Conservation (phyloP, 345 rosid species). For the Arabidopsis arenosa region DNA sequence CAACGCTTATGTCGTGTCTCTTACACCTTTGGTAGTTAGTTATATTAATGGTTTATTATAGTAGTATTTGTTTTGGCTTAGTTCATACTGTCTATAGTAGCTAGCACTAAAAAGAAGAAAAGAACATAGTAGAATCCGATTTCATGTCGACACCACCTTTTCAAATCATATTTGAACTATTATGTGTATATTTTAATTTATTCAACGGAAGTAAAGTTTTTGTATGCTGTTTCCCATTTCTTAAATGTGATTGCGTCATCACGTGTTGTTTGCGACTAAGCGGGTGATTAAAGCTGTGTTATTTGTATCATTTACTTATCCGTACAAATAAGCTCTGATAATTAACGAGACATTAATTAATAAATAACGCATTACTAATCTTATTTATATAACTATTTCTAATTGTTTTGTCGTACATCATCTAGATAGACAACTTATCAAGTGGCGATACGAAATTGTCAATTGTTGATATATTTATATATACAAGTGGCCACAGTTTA, state of each 20-base stretch:
- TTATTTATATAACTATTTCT: not conserved
- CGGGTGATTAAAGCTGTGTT: constrained; percentile 13
- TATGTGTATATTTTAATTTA: not conserved
- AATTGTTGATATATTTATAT: not conserved
- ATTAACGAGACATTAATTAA: not conserved
- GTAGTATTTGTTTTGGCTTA: constrained; percentile 9
- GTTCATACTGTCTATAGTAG: constrained; percentile 11
- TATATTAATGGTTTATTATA: not conserved
- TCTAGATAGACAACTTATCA: constrained; percentile 15
- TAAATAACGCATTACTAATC: not conserved
- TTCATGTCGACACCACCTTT: constrained; percentile 33
- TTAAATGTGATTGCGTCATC: constrained; percentile 23
- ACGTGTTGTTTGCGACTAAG: constrained; percentile 19
- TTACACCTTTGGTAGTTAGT: not conserved
- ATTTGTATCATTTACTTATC: not conserved
- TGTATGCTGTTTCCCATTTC: constrained; percentile 22
- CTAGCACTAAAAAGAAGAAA: not conserved
- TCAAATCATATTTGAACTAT: not conserved
- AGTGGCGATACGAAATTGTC: constrained; percentile 37
- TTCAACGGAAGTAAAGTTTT: not conserved
- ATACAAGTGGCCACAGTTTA: constrained; percentile 29
- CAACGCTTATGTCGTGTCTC: constrained; percentile 1
- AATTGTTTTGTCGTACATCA: not conserved
- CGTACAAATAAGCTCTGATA: constrained; percentile 9
- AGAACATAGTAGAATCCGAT: constrained; percentile 1